These are phyloP conservation scores for Purpureocillium lavendulum DNA, from an alignment of 2,329 filamentous ascomycete species.

Conservation along the genomic window DNA sequence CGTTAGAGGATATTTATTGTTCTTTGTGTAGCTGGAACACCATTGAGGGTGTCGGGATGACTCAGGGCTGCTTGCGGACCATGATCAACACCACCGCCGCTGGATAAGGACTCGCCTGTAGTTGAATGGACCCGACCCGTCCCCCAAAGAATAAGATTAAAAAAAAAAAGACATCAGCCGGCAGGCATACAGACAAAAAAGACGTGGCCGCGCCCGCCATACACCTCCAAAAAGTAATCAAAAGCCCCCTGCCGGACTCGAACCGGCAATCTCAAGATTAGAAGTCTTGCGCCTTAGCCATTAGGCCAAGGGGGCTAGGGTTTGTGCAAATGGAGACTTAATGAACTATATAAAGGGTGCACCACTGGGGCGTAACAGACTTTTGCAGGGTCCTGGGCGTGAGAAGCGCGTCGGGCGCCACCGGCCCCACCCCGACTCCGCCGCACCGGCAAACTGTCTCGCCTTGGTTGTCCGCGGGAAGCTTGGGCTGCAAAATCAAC, in stretches of 20 bases:
- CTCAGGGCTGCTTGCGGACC: no score
- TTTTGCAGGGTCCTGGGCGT: not conserved
- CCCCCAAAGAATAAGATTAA: no score
- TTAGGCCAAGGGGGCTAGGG: constrained; percentile 5
- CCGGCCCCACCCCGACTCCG: not conserved
- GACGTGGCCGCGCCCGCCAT: no score
- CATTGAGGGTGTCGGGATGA: no score
- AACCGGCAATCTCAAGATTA: constrained; percentile 8
- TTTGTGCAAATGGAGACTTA: not conserved
- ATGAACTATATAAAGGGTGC: not conserved
- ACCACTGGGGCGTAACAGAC: not conserved
- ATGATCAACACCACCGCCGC: no score
- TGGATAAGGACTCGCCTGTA: no score
- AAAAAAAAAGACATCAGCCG: no score
- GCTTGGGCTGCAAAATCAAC: not conserved
- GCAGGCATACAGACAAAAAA: no score
- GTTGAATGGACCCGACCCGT: no score
- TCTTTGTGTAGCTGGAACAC: no score
- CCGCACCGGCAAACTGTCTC: not conserved
- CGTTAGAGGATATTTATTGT: not conserved
- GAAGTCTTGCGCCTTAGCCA: constrained; percentile 7
- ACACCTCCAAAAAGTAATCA: no score
- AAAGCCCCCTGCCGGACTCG: constrained; percentile 6
- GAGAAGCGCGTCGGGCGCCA: not conserved
- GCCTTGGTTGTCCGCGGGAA: constrained; percentile 1